Base-by-base conservation (phyloP, 2,329 filamentous ascomycete species). In the Domatiomyces globalis region DNA sequence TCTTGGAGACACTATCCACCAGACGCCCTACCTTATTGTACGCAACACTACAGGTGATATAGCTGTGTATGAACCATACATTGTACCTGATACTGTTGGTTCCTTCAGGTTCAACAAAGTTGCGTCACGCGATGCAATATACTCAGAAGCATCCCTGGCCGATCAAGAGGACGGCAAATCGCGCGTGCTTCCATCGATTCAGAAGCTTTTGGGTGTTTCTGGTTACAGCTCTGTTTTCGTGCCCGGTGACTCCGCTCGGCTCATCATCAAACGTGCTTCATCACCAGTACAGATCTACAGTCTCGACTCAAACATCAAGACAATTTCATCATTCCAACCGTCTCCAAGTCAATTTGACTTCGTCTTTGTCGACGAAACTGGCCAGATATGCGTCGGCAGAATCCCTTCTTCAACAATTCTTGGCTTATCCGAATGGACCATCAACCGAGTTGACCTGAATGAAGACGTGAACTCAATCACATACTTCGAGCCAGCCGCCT, bases 221-320 rank as follows among this genome's bases (percentile, higher is more conserved):
- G 87, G 87, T 2, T 88, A 89, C 65, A 83, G 80, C 62, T 78
- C 85, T 1, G 82, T 96, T 1, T 92, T 95, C 63, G 75, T 95
- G 48, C 82, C 87, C 0, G 89, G 90, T 0, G 68, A 76, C 3
- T 87, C 87, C 0, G 85, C 90, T 0, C 83, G 81, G 52, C 89
- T 96, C 64, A 71, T 98, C 45, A 65, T 95, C 44, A 94, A 86
- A 62, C 87, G 87, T 46, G 78, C 87, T 36, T 85, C 87, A 58
- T 88, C 83, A 49, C 68, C 76, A 4, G 88, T 90, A 0, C 81
- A 80, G 58, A 77, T 95, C 12, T 67, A 94, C 54, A 83, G 84
- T 0, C 43, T 20, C n/a, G 43, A 20, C 22, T 71, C 75, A 12
- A 77, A 78, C 6, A 80, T 90, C 2, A 77, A 81, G 42, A 80